Evolutionary conservation across 768 basidiomycete species (phyloP).

Genomic region (Lepiota venenata): DNA sequence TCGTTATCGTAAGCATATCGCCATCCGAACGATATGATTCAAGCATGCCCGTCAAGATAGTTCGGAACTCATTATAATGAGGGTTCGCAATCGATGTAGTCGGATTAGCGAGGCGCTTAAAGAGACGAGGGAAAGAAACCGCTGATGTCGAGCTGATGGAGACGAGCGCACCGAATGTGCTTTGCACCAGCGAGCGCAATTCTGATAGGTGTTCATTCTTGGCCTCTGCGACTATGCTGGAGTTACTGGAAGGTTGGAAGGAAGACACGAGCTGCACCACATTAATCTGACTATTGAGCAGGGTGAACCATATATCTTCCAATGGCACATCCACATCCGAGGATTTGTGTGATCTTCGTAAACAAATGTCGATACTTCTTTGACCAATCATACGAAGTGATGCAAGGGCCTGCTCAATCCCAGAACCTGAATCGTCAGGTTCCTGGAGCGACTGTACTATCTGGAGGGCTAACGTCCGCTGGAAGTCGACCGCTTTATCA

Average conservation of each 20-base stretch:
- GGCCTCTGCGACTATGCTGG: constrained; percentile 6
- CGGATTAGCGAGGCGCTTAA: constrained; percentile 87
- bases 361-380: constrained; percentile 66
- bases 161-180: constrained; percentile 80
- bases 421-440: constrained; percentile 24
- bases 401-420: constrained; percentile 35
- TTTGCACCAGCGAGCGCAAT: constrained; percentile 76
- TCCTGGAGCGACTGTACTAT: constrained; percentile 44
- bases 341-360: constrained; percentile 53
- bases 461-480: constrained; percentile 27
- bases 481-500: constrained; percentile 57
- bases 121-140: constrained; percentile 88
- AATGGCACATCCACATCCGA: constrained; percentile 40
- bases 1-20: constrained; percentile 84
- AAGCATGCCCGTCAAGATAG: constrained; percentile 92
- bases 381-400: constrained; percentile 56
- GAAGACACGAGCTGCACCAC: constrained; percentile 70
- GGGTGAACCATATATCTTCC: constrained; percentile 89
- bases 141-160: constrained; percentile 76
- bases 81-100: constrained; percentile 55
- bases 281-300: constrained; percentile 79
- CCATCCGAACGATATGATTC: constrained; percentile 92
- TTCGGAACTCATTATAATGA: constrained; percentile 87
- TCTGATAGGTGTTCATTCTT: constrained; percentile 31
- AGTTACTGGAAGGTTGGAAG: constrained; percentile 18